These are phyloP conservation scores for Exserohilum rostratum DNA, from an alignment of 2,329 filamentous ascomycete genomes.

Conservation along the genomic window DNA sequence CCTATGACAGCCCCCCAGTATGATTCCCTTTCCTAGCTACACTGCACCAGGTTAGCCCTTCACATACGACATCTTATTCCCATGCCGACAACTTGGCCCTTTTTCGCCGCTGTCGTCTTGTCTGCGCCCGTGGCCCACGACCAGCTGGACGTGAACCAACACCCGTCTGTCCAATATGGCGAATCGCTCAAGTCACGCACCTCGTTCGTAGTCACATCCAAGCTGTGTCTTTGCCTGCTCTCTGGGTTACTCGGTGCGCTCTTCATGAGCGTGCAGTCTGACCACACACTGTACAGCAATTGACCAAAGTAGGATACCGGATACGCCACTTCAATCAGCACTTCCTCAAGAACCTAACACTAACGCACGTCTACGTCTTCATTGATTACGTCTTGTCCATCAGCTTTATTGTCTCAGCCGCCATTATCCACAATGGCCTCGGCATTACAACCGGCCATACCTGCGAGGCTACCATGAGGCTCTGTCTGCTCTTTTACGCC, in stretches of 20 bases:
- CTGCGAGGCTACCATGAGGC: slow-evolving; percentile 45
- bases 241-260: slow-evolving; percentile 4
- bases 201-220: slow-evolving; percentile 2
- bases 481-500: slow-evolving; percentile 46
- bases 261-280: not conserved
- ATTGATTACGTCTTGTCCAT: slow-evolving; percentile 46
- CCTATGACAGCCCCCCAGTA: not conserved
- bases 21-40: not conserved
- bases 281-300: not conserved
- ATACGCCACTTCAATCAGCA: slow-evolving; percentile 12
- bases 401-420: slow-evolving; percentile 42
- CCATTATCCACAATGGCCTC: slow-evolving; percentile 42
- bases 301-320: slow-evolving; percentile 24
- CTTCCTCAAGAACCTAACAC: slow-evolving; percentile 6
- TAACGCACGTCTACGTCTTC: slow-evolving; percentile 40
- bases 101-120: not conserved
- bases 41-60: not conserved
- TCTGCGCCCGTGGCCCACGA: not conserved
- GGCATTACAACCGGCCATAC: slow-evolving; percentile 28
- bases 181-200: not conserved
- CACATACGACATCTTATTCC: not conserved
- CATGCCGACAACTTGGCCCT: not conserved
- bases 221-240: slow-evolving; percentile 1
- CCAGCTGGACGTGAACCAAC: not conserved
- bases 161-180: not conserved